Evolutionary conservation across 2,329 filamentous ascomycete species (phyloP).

Genomic region (Reticulascus tulasneorum): DNA sequence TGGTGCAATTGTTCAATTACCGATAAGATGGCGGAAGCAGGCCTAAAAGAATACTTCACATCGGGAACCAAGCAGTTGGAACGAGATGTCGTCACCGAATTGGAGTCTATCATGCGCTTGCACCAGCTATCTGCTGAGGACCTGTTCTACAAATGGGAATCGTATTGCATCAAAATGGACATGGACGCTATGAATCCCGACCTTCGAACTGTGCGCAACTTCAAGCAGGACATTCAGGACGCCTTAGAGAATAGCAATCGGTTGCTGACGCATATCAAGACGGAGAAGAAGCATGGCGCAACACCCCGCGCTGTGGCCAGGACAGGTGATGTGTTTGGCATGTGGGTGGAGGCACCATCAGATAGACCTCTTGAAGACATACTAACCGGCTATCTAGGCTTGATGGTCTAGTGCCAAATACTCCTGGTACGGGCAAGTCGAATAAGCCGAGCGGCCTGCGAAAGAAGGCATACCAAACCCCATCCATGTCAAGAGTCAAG

Average conservation of each 20-base stretch:
- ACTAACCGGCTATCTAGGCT: constrained; percentile 40
- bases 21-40: constrained; percentile 19
- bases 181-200: constrained; percentile 69
- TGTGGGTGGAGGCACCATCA: too few relatives aligned
- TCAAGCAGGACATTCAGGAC: constrained; percentile 87
- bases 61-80: constrained; percentile 57
- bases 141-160: constrained; percentile 98
- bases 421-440: constrained; percentile 35
- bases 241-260: constrained; percentile 73
- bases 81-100: constrained; percentile 73
- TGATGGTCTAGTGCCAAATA: constrained; percentile 65
- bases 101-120: constrained; percentile 81
- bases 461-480: constrained; percentile 39
- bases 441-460: constrained; percentile 24
- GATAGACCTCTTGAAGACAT: too few relatives aligned
- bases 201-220: constrained; percentile 66
- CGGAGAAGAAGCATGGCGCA: constrained; percentile 57
- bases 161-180: constrained; percentile 93
- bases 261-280: constrained; percentile 54
- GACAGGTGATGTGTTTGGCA: constrained; percentile 72
- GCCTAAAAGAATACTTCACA: constrained; percentile 52
- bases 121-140: constrained; percentile 80
- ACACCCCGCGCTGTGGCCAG: constrained; percentile 59
- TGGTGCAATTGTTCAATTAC: background rate
- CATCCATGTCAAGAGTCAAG: constrained; percentile 43